Percentiles rank a stretch among this genome's conserved stretches.
Evolutionary conservation across 1,284 basidiomycete genomes (phyloP).

Genomic region (Cutaneotrichosporon mucoides): DNA sequence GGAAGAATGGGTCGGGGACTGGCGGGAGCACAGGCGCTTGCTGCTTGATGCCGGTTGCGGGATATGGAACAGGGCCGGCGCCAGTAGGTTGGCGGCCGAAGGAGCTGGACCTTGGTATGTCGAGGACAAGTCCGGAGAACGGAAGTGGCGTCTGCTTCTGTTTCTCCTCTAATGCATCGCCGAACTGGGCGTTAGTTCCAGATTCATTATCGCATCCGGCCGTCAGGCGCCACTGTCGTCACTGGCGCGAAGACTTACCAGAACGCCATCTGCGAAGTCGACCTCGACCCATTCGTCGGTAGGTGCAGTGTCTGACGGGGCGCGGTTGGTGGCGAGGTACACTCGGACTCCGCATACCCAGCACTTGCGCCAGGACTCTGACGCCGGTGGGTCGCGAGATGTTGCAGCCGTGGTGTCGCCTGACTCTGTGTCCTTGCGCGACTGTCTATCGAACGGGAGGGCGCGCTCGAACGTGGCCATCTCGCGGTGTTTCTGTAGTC

Average conservation of each 20-base stretch:
- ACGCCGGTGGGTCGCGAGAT: not conserved
- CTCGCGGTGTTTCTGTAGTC: constrained; percentile 9
- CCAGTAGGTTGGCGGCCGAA: constrained; percentile 19
- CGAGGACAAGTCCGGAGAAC: constrained; percentile 25
- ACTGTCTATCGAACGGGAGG: not conserved
- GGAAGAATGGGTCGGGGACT: constrained; percentile 48
- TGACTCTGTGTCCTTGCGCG: not conserved
- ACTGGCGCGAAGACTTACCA: constrained; percentile 17
- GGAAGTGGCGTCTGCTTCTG: constrained; percentile 14
- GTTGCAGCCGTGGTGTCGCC: not conserved
- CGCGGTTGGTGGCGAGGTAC: constrained; percentile 23
- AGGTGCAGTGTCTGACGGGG: constrained; percentile 16
- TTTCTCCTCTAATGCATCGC: constrained; percentile 19
- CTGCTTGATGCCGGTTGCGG: not conserved
- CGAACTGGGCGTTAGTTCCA: constrained; percentile 21
- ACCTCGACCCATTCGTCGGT: constrained; percentile 31
- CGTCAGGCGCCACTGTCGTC: too few relatives aligned
- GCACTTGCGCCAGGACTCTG: constrained; percentile 35
- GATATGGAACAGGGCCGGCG: constrained; percentile 22
- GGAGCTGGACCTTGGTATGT: constrained; percentile 13
- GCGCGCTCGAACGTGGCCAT: constrained; percentile 14
- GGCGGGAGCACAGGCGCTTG: constrained; percentile 24
- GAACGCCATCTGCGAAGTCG: constrained; percentile 27
- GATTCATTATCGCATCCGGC: too few relatives aligned
- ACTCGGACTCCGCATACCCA: constrained; percentile 32